Evolutionary conservation across 2,329 filamentous ascomycete genomes (phyloP).

Genomic region (Diaporthe ilicicola): DNA sequence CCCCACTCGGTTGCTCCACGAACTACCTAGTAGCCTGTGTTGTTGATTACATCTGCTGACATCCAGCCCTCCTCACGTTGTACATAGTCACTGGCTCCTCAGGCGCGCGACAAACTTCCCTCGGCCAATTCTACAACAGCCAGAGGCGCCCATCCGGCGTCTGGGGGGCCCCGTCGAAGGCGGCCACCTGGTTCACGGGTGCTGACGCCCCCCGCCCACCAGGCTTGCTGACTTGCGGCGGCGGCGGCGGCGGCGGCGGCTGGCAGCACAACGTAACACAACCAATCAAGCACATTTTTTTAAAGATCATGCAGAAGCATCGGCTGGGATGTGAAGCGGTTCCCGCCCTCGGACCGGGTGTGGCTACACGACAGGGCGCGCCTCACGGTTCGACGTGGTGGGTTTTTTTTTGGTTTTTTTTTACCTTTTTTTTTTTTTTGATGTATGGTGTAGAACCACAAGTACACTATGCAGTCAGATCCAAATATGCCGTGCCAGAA

Average conservation of each 20-base stretch:
- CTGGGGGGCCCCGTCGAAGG: background rate
- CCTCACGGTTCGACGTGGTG: background rate
- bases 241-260: conserved; percentile 1
- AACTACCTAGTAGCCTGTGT: background rate
- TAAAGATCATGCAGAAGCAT: conserved; percentile 5
- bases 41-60: background rate
- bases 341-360: conserved; percentile 1
- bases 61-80: background rate
- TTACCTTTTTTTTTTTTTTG: too few relatives aligned
- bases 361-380: conserved; percentile 1
- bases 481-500: too few relatives aligned
- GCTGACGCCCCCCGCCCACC: conserved; percentile 4
- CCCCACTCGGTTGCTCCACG: background rate
- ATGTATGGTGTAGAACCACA: too few relatives aligned
- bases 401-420: background rate
- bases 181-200: background rate
- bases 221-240: background rate
- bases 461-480: too few relatives aligned
- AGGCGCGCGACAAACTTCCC: conserved; percentile 8
- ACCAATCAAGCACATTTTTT: background rate
- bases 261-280: conserved; percentile 6
- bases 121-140: background rate
- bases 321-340: background rate
- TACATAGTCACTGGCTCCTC: conserved; percentile 10
- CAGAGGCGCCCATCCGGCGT: background rate